Evolutionary conservation across 306 rosid species (phyloP).

Genomic region (Hippophae tibetana): DNA sequence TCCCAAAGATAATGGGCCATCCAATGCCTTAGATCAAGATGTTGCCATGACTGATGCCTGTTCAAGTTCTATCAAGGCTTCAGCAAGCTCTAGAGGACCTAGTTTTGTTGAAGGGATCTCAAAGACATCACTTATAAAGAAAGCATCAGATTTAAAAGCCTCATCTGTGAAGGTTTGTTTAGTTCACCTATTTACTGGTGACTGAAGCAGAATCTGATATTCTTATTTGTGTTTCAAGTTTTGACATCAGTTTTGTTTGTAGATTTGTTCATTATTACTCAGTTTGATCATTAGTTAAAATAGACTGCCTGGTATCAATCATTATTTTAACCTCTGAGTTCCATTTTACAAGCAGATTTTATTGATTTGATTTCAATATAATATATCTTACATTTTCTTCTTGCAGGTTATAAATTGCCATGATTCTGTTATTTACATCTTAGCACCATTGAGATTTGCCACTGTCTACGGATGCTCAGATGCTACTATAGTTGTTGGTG

Average conservation of each 20-base stretch:
- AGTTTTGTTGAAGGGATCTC: slow-evolving; percentile 91
- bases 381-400: slow-evolving; percentile 3
- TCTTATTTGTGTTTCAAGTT: neutral
- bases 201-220: neutral
- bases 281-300: too few relatives aligned
- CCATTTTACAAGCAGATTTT: neutral
- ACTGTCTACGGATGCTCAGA: slow-evolving; percentile 96
- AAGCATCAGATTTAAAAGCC: slow-evolving; percentile 78
- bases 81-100: slow-evolving; percentile 52
- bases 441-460: slow-evolving; percentile 92
- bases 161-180: slow-evolving; percentile 80
- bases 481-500: slow-evolving; percentile 87
- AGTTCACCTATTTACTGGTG: neutral
- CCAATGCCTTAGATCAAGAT: slow-evolving; percentile 74
- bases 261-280: too few relatives aligned
- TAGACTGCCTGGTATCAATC: neutral
- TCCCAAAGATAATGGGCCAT: slow-evolving; percentile 77
- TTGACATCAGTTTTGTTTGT: too few relatives aligned
- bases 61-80: slow-evolving; percentile 46
- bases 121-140: slow-evolving; percentile 78
- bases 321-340: neutral
- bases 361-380: too few relatives aligned
- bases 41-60: slow-evolving; percentile 93
- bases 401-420: slow-evolving; percentile 89
- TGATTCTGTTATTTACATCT: slow-evolving; percentile 62